Base-by-base conservation (phyloP, 2,329 filamentous ascomycete genomes). In the Alternaria solani region DNA sequence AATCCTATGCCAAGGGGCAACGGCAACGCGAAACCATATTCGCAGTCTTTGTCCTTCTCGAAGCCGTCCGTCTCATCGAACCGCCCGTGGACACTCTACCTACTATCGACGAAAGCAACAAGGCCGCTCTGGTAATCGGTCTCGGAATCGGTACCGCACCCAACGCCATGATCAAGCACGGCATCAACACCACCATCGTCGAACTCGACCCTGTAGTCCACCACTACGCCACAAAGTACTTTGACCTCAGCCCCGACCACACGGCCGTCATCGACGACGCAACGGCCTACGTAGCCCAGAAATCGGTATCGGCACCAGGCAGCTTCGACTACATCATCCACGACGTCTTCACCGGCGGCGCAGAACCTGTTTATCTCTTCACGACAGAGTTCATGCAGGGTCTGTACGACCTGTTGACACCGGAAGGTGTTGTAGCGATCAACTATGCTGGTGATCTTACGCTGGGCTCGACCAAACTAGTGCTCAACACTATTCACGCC, bases 291-390 rank as follows among this genome's bases (percentile, higher is more conserved):
- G 85, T 89, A 7, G 69, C 81, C 12, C 73, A 78, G 11, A 79
- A 89, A 77, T 85, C 88, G 18, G 78, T 82, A 46, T 53, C 70
- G 4, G 65, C 66, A 9, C 75, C 77, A 11, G 60, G 51, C 26
- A 83, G 83, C 28, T 99, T 91, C 77, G 90, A 97, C 80, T 98
- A 97, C 81, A 95, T 99, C 73, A 86, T 99, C 55, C 95, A 99
- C 77, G 95, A 99, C 69, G 95, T 99, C 25, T 99, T 99, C 77
- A 99, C 95, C 0, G 95, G 95, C 25, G 95, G 95, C 53, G 94
- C 93, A 0, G 95, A 98, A 77, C 95, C 95, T 0, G 88, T 94
- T 3, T 84, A 89, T 7, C 87, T 99, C 7, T 99, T 99, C 79
- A 98, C 94, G 0, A 78, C 89, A 5, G 90, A 95, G 69, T 98